Evolutionary conservation across 129 eudicot species (phyloP).

Genomic region (Chrysanthemum seticuspe): DNA sequence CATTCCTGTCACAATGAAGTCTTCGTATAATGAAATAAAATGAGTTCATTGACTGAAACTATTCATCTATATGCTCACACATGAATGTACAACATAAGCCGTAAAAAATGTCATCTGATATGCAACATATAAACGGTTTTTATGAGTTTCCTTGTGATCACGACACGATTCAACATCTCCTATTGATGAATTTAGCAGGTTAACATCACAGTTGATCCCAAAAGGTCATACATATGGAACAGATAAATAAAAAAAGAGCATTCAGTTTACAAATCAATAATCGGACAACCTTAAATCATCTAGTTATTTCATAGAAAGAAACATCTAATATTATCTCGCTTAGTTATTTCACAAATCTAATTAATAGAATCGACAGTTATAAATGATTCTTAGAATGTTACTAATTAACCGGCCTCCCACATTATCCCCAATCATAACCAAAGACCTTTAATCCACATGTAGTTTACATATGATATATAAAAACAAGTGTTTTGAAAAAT

Average conservation of each 20-base stretch:
- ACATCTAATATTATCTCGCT: neutral
- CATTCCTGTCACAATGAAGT: conserved; percentile 6
- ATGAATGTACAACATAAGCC: neutral
- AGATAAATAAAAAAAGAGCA: neutral
- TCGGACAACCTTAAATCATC: neutral
- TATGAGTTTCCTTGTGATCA: neutral
- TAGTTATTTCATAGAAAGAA: no score
- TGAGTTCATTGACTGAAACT: neutral
- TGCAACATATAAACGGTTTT: neutral
- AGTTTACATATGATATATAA: no score
- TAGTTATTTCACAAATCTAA: neutral
- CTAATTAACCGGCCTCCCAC: no score
- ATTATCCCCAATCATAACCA: no score
- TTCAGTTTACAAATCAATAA: neutral
- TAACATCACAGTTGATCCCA: neutral
- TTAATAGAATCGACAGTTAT: neutral
- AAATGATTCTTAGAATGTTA: no score
- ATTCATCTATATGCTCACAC: neutral
- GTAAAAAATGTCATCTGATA: neutral
- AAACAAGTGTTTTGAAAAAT: no score
- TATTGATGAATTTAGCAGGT: neutral
- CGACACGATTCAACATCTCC: neutral
- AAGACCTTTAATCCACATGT: no score
- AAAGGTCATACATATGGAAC: neutral
- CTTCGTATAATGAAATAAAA: neutral